These are phyloP conservation scores for Pichia insulana DNA, from an alignment of 805 yeast genomes.

Conservation along the genomic window DNA sequence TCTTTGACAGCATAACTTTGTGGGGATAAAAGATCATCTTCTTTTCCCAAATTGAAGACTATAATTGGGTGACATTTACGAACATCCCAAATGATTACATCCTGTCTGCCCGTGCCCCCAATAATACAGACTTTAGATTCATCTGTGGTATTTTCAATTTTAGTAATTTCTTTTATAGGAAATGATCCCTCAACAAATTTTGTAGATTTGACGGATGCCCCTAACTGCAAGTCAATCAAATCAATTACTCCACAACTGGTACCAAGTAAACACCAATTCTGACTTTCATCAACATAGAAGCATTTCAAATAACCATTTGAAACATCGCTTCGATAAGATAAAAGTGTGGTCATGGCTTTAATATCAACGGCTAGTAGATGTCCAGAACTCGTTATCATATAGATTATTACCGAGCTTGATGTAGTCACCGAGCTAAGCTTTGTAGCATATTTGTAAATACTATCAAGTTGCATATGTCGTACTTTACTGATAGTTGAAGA, in stretches of 20 bases:
- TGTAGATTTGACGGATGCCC: constrained; percentile 52
- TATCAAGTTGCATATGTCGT: constrained; percentile 33
- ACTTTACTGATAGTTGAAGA: constrained; percentile 22
- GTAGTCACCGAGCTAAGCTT: constrained; percentile 36
- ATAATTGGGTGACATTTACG: constrained; percentile 47
- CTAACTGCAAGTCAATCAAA: constrained; percentile 77
- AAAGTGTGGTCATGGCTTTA: constrained; percentile 39
- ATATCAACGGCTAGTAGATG: constrained; percentile 49
- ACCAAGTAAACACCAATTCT: constrained; percentile 64
- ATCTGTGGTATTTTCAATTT: constrained; percentile 33
- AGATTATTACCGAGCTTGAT: constrained; percentile 32
- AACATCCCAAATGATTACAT: constrained; percentile 69
- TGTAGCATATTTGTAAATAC: constrained; percentile 32
- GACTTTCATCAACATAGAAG: constrained; percentile 44
- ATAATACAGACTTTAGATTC: constrained; percentile 42
- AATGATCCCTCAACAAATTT: constrained; percentile 34
- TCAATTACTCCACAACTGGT: constrained; percentile 66
- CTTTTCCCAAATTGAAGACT: constrained; percentile 20
- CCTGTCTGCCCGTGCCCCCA: constrained; percentile 57
- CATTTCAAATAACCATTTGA: constrained; percentile 59
- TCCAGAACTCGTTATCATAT: constrained; percentile 45
- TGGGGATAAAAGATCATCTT: constrained; percentile 15
- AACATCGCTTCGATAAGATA: constrained; percentile 43
- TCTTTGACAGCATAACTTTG: constrained; percentile 22
- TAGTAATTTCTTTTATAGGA: constrained; percentile 41